These are phyloP conservation scores for Mangifera indica DNA, from an alignment of 345 rosid species.

Conservation along the genomic window DNA sequence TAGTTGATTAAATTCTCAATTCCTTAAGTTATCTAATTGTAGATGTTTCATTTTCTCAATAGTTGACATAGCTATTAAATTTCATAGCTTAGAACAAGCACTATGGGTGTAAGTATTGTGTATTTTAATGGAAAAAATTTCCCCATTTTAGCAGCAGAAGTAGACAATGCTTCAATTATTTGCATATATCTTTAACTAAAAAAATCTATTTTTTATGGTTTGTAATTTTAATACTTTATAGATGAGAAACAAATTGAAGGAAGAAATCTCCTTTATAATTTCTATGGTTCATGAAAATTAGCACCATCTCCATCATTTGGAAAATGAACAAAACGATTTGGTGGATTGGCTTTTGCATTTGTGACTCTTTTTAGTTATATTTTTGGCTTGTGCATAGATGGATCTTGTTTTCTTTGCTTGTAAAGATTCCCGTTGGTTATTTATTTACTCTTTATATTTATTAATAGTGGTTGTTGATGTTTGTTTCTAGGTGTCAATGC, in stretches of 20 bases:
- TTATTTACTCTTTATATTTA: not conserved
- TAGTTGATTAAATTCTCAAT: too few relatives aligned
- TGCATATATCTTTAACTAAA: not conserved
- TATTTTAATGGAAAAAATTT: not conserved
- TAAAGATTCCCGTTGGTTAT: not conserved
- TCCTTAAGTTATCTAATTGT: too few relatives aligned
- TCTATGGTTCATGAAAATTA: not conserved
- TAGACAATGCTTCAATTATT: not conserved
- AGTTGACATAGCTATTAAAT: too few relatives aligned
- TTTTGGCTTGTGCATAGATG: not conserved
- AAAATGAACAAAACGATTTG: too few relatives aligned
- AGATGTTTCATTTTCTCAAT: too few relatives aligned
- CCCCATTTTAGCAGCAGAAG: not conserved
- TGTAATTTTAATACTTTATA: not conserved
- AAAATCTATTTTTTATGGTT: too few relatives aligned
- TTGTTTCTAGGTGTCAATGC: constrained; percentile 12
- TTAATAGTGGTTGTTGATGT: not conserved
- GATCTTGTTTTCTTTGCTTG: not conserved
- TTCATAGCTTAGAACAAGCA: too few relatives aligned
- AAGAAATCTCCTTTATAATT: not conserved
- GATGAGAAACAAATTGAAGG: not conserved
- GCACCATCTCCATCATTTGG: not conserved
- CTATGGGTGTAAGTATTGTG: too few relatives aligned
- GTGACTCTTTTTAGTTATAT: not conserved
- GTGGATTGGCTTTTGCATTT: not conserved